Evolutionary conservation across 2,329 filamentous ascomycete species (phyloP), one percentile per base, ranked within the genome.

Genomic region (Exserohilum turcica): DNA sequence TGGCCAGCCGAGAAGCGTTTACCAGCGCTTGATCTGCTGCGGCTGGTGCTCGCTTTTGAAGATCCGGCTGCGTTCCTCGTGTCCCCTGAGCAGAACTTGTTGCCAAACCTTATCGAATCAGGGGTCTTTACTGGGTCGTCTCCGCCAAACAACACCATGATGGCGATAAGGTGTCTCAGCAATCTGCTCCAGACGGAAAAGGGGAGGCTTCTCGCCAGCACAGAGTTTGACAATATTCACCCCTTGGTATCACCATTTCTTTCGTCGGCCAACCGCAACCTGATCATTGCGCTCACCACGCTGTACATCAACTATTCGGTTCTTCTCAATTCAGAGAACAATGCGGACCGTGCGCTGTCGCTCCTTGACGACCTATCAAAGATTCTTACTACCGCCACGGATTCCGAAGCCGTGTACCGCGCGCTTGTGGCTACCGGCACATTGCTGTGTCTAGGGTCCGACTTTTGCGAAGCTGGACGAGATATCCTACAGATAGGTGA

Each of bases 1-100:
- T 99, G 94, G 94, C 89, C 92, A 2, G 86, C 88, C 47, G 80
- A 86, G 10, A 89, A 91, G 61, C 87, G 92, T 39, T 82, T 99
- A 0, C 90, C 94, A 0, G 90, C 87, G 10, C 83, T 99, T 0
- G 94, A 97, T 72, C 80, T 97, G 1, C 81, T 97, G 5, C 90
- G 94, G n/a, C 86, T 95, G 43, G 80, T 94, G 24, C 88, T 90
- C 1, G 85, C 86, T 1, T 82, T 82, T 6, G 84, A 90, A 0
- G 76, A 83, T 1, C 84, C 86, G n/a, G 88, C 90, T 2, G 81
- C 82, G 6, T 84, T 84, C 43, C 77, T 77, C 0, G 81, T 84
- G 44, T 75, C 81, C 0, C 75, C 78, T 2, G 77, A 80, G 27
- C 78, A 78, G 3, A 86, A 84, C 31, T 77, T 92, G n/a, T 73